Evolutionary conservation across 805 yeast genomes (phyloP).

Genomic region (Grigorovia humatica): DNA sequence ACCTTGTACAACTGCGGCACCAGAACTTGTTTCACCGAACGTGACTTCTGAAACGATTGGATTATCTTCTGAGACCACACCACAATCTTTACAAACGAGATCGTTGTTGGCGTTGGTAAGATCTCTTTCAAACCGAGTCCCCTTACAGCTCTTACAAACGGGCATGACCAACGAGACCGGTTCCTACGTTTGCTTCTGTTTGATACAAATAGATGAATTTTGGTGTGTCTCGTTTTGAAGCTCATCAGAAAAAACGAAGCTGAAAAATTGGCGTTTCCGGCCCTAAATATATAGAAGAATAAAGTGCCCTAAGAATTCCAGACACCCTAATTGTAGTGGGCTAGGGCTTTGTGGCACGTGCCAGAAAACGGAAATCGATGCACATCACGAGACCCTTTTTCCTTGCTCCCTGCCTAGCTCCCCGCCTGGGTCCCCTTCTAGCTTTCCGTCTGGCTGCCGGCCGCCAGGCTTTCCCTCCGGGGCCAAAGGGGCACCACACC

Average conservation of each 20-base stretch:
- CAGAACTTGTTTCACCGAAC: slow-evolving; percentile 82
- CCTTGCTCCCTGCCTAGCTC: no score
- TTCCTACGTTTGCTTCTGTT: background rate
- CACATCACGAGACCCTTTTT: no score
- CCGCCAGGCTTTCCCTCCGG: no score
- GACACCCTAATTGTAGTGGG: no score
- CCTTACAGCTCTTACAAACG: slow-evolving; percentile 41
- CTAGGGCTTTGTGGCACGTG: no score
- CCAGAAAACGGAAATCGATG: no score
- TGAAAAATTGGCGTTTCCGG: background rate
- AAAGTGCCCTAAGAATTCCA: no score
- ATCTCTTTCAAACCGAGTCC: slow-evolving; percentile 43
- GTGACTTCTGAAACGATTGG: slow-evolving; percentile 94
- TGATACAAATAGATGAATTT: no score
- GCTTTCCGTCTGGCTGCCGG: no score
- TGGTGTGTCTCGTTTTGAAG: background rate
- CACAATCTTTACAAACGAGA: slow-evolving; percentile 72
- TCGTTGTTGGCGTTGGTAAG: slow-evolving; percentile 57
- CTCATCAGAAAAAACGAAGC: background rate
- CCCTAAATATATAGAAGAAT: no score
- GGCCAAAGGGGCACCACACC: no score
- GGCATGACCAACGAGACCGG: slow-evolving; percentile 6
- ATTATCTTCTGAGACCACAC: slow-evolving; percentile 79
- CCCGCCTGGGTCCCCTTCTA: no score
- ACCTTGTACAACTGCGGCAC: slow-evolving; percentile 95